Percentiles rank a stretch among this genome's conserved stretches.
phyloP scores from a whole-genome alignment of 1,139 yeast genomes.

The Zygoascus hellenicus region DNA sequence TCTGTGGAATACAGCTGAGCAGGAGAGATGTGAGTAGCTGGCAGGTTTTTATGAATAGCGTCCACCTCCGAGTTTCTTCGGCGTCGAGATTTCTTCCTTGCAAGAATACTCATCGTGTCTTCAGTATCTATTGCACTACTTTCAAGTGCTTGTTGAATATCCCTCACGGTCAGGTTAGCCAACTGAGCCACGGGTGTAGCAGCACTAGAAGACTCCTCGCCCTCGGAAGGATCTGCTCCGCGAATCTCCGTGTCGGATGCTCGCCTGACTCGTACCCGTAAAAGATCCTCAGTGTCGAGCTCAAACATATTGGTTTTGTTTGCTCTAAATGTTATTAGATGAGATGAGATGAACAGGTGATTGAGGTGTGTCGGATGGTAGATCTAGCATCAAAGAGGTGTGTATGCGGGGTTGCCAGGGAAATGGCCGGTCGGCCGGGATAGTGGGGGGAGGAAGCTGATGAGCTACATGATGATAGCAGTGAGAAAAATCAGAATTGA shows the following conservation, averaged over 20 bases:
- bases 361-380: neutral
- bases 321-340: neutral
- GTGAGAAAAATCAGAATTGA: no score
- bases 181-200: conserved; percentile 5
- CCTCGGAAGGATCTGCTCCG: conserved; percentile 7
- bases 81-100: neutral
- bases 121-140: neutral
- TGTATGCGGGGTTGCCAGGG: neutral
- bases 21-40: conserved; percentile 42
- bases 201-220: conserved; percentile 5
- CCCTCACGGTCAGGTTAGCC: neutral
- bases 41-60: conserved; percentile 29
- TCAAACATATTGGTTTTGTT: conserved; percentile 1
- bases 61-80: conserved; percentile 29
- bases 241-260: conserved; percentile 6
- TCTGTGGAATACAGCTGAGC: conserved; percentile 91
- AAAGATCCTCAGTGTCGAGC: conserved; percentile 5
- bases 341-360: neutral
- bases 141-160: neutral
- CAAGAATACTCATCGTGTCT: neutral
- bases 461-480: neutral
- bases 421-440: neutral
- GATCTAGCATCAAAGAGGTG: neutral
- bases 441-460: neutral
- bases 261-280: conserved; percentile 6